phyloP scores from a whole-genome alignment of 1,284 basidiomycete genomes.

The Stereum hirsutum region DNA sequence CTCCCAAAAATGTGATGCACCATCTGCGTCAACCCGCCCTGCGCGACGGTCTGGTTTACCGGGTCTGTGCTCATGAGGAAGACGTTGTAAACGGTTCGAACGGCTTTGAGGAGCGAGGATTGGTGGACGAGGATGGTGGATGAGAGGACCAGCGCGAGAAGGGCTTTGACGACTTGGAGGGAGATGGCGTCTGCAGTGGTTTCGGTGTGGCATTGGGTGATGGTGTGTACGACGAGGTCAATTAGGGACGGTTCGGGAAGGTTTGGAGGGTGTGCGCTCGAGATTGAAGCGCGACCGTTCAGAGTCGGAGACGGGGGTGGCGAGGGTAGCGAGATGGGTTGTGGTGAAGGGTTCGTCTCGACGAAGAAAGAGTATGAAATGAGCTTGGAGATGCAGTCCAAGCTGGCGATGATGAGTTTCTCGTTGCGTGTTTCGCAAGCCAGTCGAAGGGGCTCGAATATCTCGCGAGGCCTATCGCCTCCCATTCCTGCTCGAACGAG shows the following conservation, averaged over 20 bases:
- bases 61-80: conserved; percentile 85
- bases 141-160: conserved; percentile 83
- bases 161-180: conserved; percentile 90
- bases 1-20: conserved; percentile 91
- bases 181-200: conserved; percentile 83
- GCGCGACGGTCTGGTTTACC: conserved; percentile 93
- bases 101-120: conserved; percentile 87
- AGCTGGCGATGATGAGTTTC: conserved; percentile 87
- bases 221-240: conserved; percentile 88
- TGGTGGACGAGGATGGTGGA: conserved; percentile 80
- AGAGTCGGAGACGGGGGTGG: conserved; percentile 65
- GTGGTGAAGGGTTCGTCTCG: conserved; percentile 43
- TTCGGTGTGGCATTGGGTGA: conserved; percentile 88
- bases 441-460: conserved; percentile 87
- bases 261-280: conserved; percentile 31
- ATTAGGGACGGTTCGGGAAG: conserved; percentile 65
- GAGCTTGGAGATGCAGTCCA: conserved; percentile 94
- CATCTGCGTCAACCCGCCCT: conserved; percentile 95
- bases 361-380: conserved; percentile 94
- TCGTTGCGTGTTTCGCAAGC: conserved; percentile 92
- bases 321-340: conserved; percentile 32
- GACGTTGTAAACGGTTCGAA: conserved; percentile 94
- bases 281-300: conserved; percentile 26
- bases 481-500: conserved; percentile 68
- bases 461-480: conserved; percentile 69